A percentile compares a stretch with the other conserved stretches of the same genome.
Evolutionary conservation across 1,284 basidiomycete genomes (phyloP).

Genomic region (Sparassis latifolia): DNA sequence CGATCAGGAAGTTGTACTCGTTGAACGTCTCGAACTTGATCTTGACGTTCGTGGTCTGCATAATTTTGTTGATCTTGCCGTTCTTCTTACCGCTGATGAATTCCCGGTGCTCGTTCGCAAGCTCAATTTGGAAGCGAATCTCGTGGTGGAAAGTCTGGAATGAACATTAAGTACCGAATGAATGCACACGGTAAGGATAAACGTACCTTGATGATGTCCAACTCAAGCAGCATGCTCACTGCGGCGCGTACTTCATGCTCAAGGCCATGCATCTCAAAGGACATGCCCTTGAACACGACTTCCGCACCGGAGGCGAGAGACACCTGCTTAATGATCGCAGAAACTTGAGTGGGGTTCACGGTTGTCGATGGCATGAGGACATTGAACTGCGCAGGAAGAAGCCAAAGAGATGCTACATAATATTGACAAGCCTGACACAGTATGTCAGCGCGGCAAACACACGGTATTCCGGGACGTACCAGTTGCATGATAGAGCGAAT

Average conservation of each 20-base stretch:
- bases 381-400: constrained; percentile 91
- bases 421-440: constrained; percentile 79
- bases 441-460: constrained; percentile 5
- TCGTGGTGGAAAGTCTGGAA: constrained; percentile 87
- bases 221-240: constrained; percentile 81
- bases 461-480: constrained; percentile 32
- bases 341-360: constrained; percentile 81
- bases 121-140: constrained; percentile 97
- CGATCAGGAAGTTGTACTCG: constrained; percentile 98
- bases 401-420: constrained; percentile 95
- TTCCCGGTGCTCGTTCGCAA: constrained; percentile 96
- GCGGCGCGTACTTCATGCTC: constrained; percentile 89
- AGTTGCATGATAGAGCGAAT: constrained; percentile 95
- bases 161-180: background rate
- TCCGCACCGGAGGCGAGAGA: constrained; percentile 88
- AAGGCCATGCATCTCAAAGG: constrained; percentile 96
- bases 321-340: constrained; percentile 82
- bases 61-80: constrained; percentile 98
- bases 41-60: constrained; percentile 93
- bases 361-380: constrained; percentile 80
- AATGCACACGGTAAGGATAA: constrained; percentile 28
- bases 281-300: constrained; percentile 95
- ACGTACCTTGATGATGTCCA: constrained; percentile 85
- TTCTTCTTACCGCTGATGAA: constrained; percentile 99
- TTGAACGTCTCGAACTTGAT: constrained; percentile 99